Evolutionary conservation across 768 basidiomycete species (phyloP).

Genomic region (Galerina marginata): DNA sequence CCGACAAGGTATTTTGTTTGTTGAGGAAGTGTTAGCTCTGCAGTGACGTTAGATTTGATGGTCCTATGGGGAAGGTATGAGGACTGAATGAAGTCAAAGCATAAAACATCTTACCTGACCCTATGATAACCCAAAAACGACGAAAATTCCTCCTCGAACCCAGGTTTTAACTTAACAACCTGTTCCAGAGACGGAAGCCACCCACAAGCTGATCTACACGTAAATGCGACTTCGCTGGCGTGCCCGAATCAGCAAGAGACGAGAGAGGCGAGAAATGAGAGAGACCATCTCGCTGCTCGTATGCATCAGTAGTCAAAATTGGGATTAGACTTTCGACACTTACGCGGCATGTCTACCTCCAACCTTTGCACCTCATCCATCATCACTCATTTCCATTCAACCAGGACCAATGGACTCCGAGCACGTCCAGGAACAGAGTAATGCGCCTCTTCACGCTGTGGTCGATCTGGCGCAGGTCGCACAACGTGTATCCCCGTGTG

Average conservation of each 20-base stretch:
- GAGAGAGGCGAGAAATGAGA: constrained; percentile 80
- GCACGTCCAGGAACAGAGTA: constrained; percentile 61
- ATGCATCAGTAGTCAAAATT: constrained; percentile 1
- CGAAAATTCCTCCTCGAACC: constrained; percentile 64
- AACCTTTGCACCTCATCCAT: constrained; percentile 96
- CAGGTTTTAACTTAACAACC: constrained; percentile 64
- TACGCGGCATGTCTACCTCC: constrained; percentile 83
- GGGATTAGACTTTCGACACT: constrained; percentile 35
- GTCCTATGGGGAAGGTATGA: constrained; percentile 53
- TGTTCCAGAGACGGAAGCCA: constrained; percentile 61
- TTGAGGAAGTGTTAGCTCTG: constrained; percentile 84
- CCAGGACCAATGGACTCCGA: constrained; percentile 80
- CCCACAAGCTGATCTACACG: constrained; percentile 69
- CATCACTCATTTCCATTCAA: constrained; percentile 87
- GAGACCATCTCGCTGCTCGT: constrained; percentile 83
- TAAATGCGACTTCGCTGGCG: constrained; percentile 80
- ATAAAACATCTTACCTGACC: constrained; percentile 55
- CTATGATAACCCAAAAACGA: constrained; percentile 71
- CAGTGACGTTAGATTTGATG: constrained; percentile 68
- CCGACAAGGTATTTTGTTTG: constrained; percentile 82
- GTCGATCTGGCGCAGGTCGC: constrained; percentile 71
- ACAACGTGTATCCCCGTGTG: constrained; percentile 78
- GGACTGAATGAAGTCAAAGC: neutral
- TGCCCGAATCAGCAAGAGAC: constrained; percentile 91
- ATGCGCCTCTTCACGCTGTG: constrained; percentile 67